phyloP scores from a whole-genome alignment of 441 rosid genomes.

The Pelargonium citronellum region DNA sequence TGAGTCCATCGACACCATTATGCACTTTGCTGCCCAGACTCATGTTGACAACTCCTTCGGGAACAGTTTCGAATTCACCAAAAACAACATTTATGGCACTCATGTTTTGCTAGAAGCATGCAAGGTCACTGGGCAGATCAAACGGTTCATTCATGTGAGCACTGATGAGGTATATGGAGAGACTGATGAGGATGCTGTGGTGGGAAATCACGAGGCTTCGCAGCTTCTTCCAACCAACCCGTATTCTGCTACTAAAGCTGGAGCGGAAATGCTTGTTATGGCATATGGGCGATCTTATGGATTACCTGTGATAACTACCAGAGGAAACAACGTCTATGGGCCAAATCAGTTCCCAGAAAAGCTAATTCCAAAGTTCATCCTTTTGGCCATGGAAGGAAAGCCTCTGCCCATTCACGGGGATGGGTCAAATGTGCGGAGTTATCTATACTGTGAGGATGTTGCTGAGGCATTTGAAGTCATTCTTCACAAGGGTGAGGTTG shows the following conservation, averaged over 20 bases:
- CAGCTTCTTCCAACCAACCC: conserved; percentile 24
- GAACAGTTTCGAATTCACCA: conserved; percentile 26
- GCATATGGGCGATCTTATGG: conserved; percentile 26
- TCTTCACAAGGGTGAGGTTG: conserved; percentile 26
- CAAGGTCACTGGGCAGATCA: conserved; percentile 23
- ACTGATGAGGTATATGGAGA: conserved; percentile 18
- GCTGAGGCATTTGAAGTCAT: conserved; percentile 25
- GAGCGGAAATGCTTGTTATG: conserved; percentile 26
- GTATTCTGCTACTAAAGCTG: conserved; percentile 9
- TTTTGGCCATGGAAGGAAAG: conserved; percentile 22
- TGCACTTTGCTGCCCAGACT: conserved; percentile 26
- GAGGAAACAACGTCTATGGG: conserved; percentile 26
- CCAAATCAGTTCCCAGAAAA: conserved; percentile 23
- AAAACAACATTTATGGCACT: conserved; percentile 24
- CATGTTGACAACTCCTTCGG: conserved; percentile 21
- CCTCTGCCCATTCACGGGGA: conserved; percentile 26
- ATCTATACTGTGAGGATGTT: conserved; percentile 26
- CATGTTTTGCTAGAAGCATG: conserved; percentile 26
- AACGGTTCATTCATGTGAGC: conserved; percentile 25
- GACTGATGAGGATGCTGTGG: conserved; percentile 22
- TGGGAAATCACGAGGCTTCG: conserved; percentile 23
- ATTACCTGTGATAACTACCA: conserved; percentile 25
- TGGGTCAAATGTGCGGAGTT: conserved; percentile 23
- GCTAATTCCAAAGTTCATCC: conserved; percentile 23
- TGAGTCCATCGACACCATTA: conserved; percentile 23